Evolutionary conservation across 2,329 filamentous ascomycete genomes (phyloP), one percentile per base, ranked within the genome.

Genomic region (Lasiodiplodia citricola): DNA sequence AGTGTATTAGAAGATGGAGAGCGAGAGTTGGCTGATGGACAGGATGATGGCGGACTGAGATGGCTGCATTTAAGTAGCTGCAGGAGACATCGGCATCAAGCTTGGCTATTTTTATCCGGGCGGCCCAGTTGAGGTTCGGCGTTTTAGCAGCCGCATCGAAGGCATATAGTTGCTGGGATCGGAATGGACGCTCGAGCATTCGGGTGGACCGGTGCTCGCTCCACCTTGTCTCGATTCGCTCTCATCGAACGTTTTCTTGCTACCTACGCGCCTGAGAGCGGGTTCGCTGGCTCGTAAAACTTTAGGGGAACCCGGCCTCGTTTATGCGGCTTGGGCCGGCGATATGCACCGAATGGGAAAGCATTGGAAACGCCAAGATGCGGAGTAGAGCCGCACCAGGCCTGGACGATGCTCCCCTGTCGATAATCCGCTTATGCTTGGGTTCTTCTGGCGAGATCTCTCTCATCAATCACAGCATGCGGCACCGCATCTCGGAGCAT

Each of bases 341-440:
- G 44, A 52, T 18, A 16, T 35, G n/a, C 60, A 64, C 60, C 28
- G 51, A 52, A 35, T 16, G 28, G 23, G 60, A 47, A 16, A 25
- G 25, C 60, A 21, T 7, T 51, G 13, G 21, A 64, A 25, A 52
- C 60, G 44, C 60, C 47, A 64, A 64, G 28, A 31, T 64, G 60
- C 41, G 44, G 60, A 64, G 60, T 4, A 64, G 60, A 64, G 60
- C 60, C 60, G 60, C 60, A 51, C 28, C 52, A 23, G 44, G 60
- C 18, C n/a, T 37, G 41, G 18, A 62, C 2, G 18, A 31, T n/a
- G 21, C 1, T 38, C 13, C 23, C 14, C 31, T 38, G 23, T 18
- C 23, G 52, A 28, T 28, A 28, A 28, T 28, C 28, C 5, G 28
- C 28, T 28, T 28, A 28, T 28, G 28, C 28, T 28, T 28, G 28